Evolutionary conservation across 208 protist species (phyloP).

Genomic region (Endotrypanum monterogeii): DNA sequence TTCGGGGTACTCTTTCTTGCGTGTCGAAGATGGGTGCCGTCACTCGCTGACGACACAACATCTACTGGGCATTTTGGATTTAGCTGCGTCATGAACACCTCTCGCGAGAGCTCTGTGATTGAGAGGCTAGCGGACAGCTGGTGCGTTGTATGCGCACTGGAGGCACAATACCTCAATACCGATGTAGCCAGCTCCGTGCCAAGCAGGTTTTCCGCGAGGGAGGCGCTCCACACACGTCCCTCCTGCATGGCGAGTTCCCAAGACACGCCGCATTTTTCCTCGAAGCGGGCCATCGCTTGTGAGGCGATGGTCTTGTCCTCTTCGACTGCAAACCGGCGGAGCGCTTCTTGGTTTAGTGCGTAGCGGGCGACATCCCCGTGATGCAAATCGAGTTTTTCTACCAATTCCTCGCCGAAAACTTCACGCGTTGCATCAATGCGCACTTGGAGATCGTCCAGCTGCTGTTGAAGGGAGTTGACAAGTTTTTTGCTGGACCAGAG

Average conservation of each 20-base stretch:
- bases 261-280: constrained; percentile 39
- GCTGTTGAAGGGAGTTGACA: constrained; percentile 28
- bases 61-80: constrained; percentile 13
- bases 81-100: constrained; percentile 12
- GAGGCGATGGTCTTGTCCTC: constrained; percentile 25
- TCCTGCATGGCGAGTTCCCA: constrained; percentile 59
- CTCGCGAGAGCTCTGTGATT: constrained; percentile 17
- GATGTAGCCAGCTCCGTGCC: constrained; percentile 60
- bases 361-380: constrained; percentile 69
- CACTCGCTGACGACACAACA: constrained; percentile 2
- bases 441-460: constrained; percentile 29
- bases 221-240: constrained; percentile 72
- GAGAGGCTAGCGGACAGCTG: constrained; percentile 11
- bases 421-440: constrained; percentile 41
- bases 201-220: constrained; percentile 66
- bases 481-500: constrained; percentile 16
- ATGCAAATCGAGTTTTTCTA: constrained; percentile 69
- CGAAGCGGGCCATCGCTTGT: constrained; percentile 36
- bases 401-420: constrained; percentile 44
- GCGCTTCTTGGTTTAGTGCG: constrained; percentile 43
- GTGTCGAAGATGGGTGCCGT: background rate
- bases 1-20: background rate
- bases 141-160: constrained; percentile 1
- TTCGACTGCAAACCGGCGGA: constrained; percentile 14
- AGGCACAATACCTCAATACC: constrained; percentile 40